Conservation (phyloP, 208 protist species). For the Leishmania arabica region DNA sequence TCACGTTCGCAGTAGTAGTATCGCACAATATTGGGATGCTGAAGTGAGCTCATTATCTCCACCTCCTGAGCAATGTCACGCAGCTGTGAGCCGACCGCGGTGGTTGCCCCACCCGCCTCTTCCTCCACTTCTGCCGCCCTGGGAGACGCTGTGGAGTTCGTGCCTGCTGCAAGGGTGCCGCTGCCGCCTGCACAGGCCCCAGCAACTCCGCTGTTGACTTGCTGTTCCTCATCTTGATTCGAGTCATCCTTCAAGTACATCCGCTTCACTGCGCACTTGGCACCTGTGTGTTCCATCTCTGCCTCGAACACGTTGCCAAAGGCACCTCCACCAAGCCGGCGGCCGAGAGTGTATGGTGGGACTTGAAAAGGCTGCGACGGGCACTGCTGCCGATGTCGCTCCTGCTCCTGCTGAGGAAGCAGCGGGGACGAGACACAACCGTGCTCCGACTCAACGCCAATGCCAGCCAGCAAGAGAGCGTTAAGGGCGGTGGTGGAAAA, state of each 20-base stretch:
- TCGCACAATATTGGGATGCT: constrained; percentile 85
- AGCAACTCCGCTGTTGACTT: constrained; percentile 4
- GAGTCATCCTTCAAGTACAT: constrained; percentile 73
- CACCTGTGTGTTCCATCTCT: constrained; percentile 62
- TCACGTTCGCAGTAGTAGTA: constrained; percentile 83
- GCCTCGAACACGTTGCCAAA: constrained; percentile 89
- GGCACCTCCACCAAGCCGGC: constrained; percentile 74
- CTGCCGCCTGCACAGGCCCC: not conserved
- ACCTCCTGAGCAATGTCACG: constrained; percentile 82
- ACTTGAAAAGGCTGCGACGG: constrained; percentile 43
- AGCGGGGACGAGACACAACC: constrained; percentile 20
- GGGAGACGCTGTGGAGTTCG: not conserved
- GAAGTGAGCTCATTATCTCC: constrained; percentile 80
- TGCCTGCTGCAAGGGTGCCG: not conserved
- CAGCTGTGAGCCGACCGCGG: constrained; percentile 45
- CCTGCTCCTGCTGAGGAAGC: constrained; percentile 16
- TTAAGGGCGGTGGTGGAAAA: constrained; percentile 43
- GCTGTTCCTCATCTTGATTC: constrained; percentile 32
- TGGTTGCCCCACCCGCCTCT: constrained; percentile 18
- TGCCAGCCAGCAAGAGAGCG: constrained; percentile 46
- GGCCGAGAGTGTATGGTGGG: constrained; percentile 72
- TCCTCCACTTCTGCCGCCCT: not conserved
- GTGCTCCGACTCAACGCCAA: constrained; percentile 55
- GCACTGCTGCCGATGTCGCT: constrained; percentile 13
- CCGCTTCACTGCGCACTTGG: constrained; percentile 81